These are phyloP conservation scores for Syncephalastrum monosporum DNA, from an alignment of 371 early-diverging fungal species.

Conservation along the genomic window DNA sequence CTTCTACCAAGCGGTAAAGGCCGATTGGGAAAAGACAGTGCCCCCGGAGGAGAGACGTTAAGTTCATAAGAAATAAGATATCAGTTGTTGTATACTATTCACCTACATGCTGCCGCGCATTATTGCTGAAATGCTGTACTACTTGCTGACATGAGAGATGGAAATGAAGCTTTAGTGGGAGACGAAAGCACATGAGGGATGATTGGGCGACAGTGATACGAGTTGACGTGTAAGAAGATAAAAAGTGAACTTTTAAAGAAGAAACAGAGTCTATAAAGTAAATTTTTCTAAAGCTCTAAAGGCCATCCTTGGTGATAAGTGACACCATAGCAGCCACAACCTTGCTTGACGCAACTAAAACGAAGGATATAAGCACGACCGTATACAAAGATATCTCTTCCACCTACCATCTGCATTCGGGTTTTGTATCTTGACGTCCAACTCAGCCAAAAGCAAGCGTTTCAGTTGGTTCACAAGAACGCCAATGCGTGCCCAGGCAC, in stretches of 20 bases:
- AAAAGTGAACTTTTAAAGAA: no score
- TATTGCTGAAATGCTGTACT: no score
- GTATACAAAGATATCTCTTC: slow-evolving; percentile 1
- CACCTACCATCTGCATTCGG: slow-evolving; percentile 57
- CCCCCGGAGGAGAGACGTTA: not conserved
- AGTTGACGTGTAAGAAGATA: no score
- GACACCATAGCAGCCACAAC: slow-evolving; percentile 54
- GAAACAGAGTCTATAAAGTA: no score
- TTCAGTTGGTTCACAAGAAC: slow-evolving; percentile 77
- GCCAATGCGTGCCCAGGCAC: slow-evolving; percentile 81
- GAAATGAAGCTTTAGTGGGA: no score
- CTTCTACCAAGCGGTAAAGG: slow-evolving; percentile 13
- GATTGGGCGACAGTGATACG: no score
- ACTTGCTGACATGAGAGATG: no score
- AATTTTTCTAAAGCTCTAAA: slow-evolving; percentile 15
- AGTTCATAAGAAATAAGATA: no score
- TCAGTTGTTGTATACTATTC: no score
- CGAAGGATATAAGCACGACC: slow-evolving; percentile 6
- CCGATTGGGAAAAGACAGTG: slow-evolving; percentile 12
- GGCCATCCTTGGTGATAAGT: slow-evolving; percentile 54
- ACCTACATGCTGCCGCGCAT: no score
- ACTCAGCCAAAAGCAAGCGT: slow-evolving; percentile 60
- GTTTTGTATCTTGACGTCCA: slow-evolving; percentile 72
- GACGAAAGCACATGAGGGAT: no score
- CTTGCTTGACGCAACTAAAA: slow-evolving; percentile 44